Evolutionary conservation across 192 early-diverging fungal genomes (phyloP).

Genomic region (Thamnidium elegans): DNA sequence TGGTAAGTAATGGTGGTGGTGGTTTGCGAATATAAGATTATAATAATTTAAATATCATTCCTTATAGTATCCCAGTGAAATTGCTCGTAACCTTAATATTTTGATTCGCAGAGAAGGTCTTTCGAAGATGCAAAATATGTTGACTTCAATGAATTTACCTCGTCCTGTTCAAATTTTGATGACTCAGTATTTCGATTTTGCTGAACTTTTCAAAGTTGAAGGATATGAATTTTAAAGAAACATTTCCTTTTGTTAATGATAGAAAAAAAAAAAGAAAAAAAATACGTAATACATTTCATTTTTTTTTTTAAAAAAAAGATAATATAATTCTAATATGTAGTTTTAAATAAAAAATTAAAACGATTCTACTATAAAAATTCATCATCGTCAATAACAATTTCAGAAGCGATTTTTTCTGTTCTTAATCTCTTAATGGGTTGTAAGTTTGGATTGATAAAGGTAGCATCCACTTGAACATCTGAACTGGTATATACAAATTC

Average conservation of each 20-base stretch:
- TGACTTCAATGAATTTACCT: constrained; percentile 86
- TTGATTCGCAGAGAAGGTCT: constrained; percentile 85
- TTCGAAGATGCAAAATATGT: constrained; percentile 88
- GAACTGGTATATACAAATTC: background rate
- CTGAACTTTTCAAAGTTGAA: constrained; percentile 69
- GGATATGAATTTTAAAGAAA: constrained; percentile 60
- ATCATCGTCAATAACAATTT: constrained; percentile 12
- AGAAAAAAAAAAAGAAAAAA: too few species aligned
- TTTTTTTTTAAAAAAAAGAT: too few species aligned
- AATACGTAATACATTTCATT: too few species aligned
- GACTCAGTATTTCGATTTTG: constrained; percentile 64
- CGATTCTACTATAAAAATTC: constrained; percentile 3
- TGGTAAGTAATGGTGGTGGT: constrained; percentile 48
- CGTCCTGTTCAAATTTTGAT: constrained; percentile 75
- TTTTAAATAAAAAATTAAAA: too few species aligned
- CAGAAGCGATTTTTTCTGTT: background rate
- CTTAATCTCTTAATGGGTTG: background rate
- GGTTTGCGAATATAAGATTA: too few species aligned
- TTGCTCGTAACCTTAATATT: constrained; percentile 78
- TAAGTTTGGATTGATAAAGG: background rate
- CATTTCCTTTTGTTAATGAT: too few species aligned
- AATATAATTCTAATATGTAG: too few species aligned
- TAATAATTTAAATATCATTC: background rate
- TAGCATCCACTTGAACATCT: background rate
- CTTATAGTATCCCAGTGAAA: constrained; percentile 83